phyloP scores from a whole-genome alignment of 805 yeast species.

The Wickerhamiella lipophila region DNA sequence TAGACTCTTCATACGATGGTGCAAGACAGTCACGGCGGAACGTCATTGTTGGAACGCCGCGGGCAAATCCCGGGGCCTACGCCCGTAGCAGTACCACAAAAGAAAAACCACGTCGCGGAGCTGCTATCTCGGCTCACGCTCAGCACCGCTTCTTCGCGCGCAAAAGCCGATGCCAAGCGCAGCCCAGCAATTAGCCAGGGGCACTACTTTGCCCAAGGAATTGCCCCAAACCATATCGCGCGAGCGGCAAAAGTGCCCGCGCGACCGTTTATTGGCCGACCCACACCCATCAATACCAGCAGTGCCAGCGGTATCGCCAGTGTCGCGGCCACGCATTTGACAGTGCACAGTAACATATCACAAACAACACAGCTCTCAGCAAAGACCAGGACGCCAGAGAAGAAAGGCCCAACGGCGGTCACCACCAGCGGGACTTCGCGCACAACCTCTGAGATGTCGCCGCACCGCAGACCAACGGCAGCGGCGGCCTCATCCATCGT shows the following conservation, averaged over 20 bases:
- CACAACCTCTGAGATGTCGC: neutral
- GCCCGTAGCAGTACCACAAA: constrained; percentile 11
- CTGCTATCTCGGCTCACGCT: constrained; percentile 25
- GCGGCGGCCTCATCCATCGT: neutral
- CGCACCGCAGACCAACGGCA: neutral
- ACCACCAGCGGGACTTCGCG: neutral
- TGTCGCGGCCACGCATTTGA: neutral
- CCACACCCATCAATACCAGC: neutral
- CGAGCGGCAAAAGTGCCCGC: neutral
- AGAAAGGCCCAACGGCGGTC: neutral
- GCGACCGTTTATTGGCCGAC: constrained; percentile 3
- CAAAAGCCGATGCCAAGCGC: constrained; percentile 14
- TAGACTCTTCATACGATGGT: neutral
- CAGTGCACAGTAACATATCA: neutral
- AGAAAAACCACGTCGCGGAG: constrained; percentile 23
- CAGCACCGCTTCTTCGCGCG: constrained; percentile 24
- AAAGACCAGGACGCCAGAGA: neutral
- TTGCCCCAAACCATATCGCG: neutral
- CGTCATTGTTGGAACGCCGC: constrained; percentile 4
- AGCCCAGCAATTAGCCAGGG: constrained; percentile 6
- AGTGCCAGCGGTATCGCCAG: neutral
- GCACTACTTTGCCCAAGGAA: neutral
- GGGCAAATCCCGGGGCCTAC: constrained; percentile 12
- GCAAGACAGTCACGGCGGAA: constrained; percentile 3
- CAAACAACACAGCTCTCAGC: neutral